Evolutionary conservation across 2,329 filamentous ascomycete species (phyloP).

Genomic region (Calonectria fujianensis): DNA sequence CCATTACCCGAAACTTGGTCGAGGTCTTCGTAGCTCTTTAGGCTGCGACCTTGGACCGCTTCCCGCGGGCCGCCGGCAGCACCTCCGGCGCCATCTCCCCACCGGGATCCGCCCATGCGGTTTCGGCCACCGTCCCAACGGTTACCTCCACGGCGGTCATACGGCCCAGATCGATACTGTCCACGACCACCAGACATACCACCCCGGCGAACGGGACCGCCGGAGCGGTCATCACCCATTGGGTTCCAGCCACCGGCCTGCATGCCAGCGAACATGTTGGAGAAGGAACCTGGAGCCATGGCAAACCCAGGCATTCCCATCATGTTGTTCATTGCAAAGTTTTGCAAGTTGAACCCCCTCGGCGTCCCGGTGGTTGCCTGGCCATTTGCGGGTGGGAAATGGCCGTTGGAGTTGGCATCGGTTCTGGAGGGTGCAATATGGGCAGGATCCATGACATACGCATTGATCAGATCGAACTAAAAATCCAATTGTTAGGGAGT

Average conservation of each 20-base stretch:
- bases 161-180: constrained; percentile 81
- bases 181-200: constrained; percentile 71
- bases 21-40: constrained; percentile 98
- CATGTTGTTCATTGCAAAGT: constrained; percentile 77
- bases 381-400: constrained; percentile 88
- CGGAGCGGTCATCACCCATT: constrained; percentile 73
- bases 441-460: constrained; percentile 94
- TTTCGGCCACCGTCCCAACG: constrained; percentile 70
- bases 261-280: constrained; percentile 73
- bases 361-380: constrained; percentile 89
- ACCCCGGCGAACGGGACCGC: constrained; percentile 82
- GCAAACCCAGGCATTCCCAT: constrained; percentile 78
- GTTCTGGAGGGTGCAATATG: constrained; percentile 95
- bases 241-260: constrained; percentile 71
- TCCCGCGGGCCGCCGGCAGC: constrained; percentile 90
- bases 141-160: constrained; percentile 80
- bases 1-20: constrained; percentile 87
- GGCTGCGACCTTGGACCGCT: constrained; percentile 91
- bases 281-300: constrained; percentile 68
- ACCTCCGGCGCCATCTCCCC: constrained; percentile 85
- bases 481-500: constrained; percentile 33
- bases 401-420: constrained; percentile 95
- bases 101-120: constrained; percentile 73
- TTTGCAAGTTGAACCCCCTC: constrained; percentile 91
- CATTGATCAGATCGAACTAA: constrained; percentile 92